Percentiles rank a stretch among this genome's conserved stretches.
Evolutionary conservation across 257 asterid genomes (phyloP).

Genomic region (Capsicum pubescens): DNA sequence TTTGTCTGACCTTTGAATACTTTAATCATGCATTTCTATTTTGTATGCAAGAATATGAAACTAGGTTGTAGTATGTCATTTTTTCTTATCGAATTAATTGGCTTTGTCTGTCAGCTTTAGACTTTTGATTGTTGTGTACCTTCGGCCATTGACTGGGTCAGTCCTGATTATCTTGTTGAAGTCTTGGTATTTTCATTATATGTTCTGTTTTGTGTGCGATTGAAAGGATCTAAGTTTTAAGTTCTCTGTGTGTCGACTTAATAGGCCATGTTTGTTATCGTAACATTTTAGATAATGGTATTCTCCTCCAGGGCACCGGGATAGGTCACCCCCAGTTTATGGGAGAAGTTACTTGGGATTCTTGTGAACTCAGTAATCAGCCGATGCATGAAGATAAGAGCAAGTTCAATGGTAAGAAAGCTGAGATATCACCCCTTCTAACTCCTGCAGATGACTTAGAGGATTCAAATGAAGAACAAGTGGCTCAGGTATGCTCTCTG

Average conservation of each 20-base stretch:
- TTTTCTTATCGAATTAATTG: too few species aligned
- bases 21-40: background rate
- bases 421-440: conserved; percentile 40
- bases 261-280: background rate
- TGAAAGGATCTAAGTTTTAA: background rate
- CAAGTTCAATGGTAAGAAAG: conserved; percentile 44
- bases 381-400: conserved; percentile 36
- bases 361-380: conserved; percentile 40
- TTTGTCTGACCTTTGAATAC: background rate
- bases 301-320: conserved; percentile 48
- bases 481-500: conserved; percentile 60
- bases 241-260: background rate
- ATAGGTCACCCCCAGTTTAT: conserved; percentile 40
- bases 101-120: too few species aligned
- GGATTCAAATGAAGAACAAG: conserved; percentile 50
- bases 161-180: background rate
- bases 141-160: background rate
- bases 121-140: too few species aligned
- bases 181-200: background rate
- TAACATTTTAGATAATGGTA: background rate
- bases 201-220: background rate
- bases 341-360: conserved; percentile 35
- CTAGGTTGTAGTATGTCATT: too few species aligned
- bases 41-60: background rate
- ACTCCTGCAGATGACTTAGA: conserved; percentile 48